Conservation (phyloP, 805 yeast species). For the Sungouiozyma intestinalis region DNA sequence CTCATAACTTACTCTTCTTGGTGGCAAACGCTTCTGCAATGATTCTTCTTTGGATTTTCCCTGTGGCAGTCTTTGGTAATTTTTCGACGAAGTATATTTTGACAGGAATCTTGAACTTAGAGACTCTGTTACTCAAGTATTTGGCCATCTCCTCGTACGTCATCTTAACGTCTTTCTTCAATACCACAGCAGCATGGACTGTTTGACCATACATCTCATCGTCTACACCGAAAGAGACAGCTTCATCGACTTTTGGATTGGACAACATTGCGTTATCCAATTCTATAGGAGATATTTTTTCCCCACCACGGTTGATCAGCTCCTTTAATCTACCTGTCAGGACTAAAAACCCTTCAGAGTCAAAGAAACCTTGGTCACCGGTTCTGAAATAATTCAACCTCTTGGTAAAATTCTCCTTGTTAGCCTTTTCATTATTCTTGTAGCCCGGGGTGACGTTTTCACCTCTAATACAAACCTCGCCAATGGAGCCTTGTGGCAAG, state of each 20-base stretch:
- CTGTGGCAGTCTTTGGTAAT: slow-evolving; percentile 70
- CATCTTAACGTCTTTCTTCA: slow-evolving; percentile 32
- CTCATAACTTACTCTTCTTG: slow-evolving; percentile 20
- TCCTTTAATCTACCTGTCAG: slow-evolving; percentile 67
- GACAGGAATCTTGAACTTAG: slow-evolving; percentile 52
- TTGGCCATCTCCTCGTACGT: slow-evolving; percentile 36
- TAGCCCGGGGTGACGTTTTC: slow-evolving; percentile 63
- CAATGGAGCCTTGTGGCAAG: slow-evolving; percentile 42
- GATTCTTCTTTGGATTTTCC: slow-evolving; percentile 60
- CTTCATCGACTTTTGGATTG: slow-evolving; percentile 55
- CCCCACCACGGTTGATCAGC: slow-evolving; percentile 69
- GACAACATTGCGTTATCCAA: slow-evolving; percentile 51
- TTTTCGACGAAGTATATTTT: slow-evolving; percentile 46
- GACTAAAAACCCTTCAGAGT: slow-evolving; percentile 46
- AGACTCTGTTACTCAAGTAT: slow-evolving; percentile 37
- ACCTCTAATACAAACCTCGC: slow-evolving; percentile 64
- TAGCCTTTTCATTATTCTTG: slow-evolving; percentile 62
- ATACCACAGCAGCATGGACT: slow-evolving; percentile 60
- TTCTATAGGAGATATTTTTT: slow-evolving; percentile 66
- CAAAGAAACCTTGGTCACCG: slow-evolving; percentile 65
- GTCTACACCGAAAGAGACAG: slow-evolving; percentile 58
- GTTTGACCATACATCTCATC: slow-evolving; percentile 62
- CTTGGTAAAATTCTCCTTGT: slow-evolving; percentile 50
- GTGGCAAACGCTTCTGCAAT: slow-evolving; percentile 43
- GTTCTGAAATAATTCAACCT: slow-evolving; percentile 56